Percentiles rank a stretch among this genome's conserved stretches.
phyloP scores from a whole-genome alignment of 306 rosid genomes.

The Pueraria montana region DNA sequence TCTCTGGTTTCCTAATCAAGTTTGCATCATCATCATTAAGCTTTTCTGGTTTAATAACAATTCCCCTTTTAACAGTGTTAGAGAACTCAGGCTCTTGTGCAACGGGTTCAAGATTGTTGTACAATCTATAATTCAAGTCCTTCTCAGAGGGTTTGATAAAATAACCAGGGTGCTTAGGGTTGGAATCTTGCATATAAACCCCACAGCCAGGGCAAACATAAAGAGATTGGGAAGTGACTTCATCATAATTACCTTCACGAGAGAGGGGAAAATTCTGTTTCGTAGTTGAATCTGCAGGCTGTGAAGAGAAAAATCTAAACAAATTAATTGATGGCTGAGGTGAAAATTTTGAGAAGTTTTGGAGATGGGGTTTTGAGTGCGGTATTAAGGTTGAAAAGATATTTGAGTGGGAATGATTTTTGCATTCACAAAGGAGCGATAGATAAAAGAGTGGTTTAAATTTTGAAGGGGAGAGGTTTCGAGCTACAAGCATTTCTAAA shows the following conservation, averaged over 20 bases:
- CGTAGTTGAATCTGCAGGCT: constrained; percentile 37
- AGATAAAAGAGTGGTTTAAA: constrained; percentile 47
- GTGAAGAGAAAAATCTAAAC: constrained; percentile 49
- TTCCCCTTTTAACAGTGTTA: constrained; percentile 72
- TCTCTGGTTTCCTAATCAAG: constrained; percentile 53
- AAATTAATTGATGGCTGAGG: constrained; percentile 40
- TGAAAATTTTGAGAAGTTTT: neutral
- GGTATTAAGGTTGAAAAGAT: constrained; percentile 21
- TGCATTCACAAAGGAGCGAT: constrained; percentile 42
- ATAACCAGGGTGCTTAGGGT: constrained; percentile 85
- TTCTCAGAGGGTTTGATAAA: constrained; percentile 80
- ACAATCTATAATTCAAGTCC: constrained; percentile 61
- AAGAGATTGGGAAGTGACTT: constrained; percentile 52
- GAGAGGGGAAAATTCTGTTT: constrained; percentile 54
- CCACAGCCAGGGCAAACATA: constrained; percentile 93
- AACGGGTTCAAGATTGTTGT: constrained; percentile 64
- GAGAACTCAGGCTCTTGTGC: constrained; percentile 77
- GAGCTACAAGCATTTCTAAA: constrained; percentile 53
- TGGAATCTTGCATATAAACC: constrained; percentile 78
- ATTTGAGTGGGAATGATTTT: constrained; percentile 18
- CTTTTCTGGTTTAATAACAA: constrained; percentile 64
- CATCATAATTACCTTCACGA: constrained; percentile 92
- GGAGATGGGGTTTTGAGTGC: constrained; percentile 36
- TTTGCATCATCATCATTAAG: constrained; percentile 25
- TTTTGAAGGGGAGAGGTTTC: constrained; percentile 54